phyloP scores from a whole-genome alignment of 225 moss, liverwort and hornwort species.

The Sphagnum contortum region DNA sequence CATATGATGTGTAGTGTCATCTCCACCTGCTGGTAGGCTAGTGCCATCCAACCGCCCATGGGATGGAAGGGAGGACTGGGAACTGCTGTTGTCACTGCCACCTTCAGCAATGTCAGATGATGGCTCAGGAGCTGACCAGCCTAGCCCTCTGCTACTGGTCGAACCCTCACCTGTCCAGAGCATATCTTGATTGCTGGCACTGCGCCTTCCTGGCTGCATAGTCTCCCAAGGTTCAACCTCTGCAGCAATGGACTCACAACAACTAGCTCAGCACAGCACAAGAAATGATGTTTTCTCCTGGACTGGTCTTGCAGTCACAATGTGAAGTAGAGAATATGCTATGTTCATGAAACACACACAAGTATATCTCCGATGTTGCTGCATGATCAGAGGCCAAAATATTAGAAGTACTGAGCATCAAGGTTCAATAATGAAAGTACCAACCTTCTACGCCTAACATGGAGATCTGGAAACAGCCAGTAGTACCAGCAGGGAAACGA shows the following conservation, averaged over 20 bases:
- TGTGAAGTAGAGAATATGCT: neutral
- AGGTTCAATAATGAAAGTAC: too few species aligned
- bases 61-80: neutral
- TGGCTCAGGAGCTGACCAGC: conserved; percentile 8
- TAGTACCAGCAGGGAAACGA: too few species aligned
- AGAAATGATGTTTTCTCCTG: too few species aligned
- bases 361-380: neutral
- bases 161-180: conserved; percentile 11
- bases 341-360: neutral
- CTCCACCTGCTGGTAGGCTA: conserved; percentile 4
- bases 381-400: too few species aligned
- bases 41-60: conserved; percentile 8
- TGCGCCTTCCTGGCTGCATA: conserved; percentile 17
- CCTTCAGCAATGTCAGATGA: conserved; percentile 8
- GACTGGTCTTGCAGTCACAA: too few species aligned
- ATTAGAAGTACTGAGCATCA: too few species aligned
- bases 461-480: too few species aligned
- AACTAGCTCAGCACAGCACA: too few species aligned
- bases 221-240: conserved; percentile 19
- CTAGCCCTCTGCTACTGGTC: conserved; percentile 11
- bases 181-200: conserved; percentile 18
- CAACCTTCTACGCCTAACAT: too few species aligned
- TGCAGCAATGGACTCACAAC: conserved; percentile 1
- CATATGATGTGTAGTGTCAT: neutral
- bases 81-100: conserved; percentile 2